These are phyloP conservation scores for Podospora didyma DNA, from an alignment of 495 filamentous ascomycete species.

Conservation along the genomic window DNA sequence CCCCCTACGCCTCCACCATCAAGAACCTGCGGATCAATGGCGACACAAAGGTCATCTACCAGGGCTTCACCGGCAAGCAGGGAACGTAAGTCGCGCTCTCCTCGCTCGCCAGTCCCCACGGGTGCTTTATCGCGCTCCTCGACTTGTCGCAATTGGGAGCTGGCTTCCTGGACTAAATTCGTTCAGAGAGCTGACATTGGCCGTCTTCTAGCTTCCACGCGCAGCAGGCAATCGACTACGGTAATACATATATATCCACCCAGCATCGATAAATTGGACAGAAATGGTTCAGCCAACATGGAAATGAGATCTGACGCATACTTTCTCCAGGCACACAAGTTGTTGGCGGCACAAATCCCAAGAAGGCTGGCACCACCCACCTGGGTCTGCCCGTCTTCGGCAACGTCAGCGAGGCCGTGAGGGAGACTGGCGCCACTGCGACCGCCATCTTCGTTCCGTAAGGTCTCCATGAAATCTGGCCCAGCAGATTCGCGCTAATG, in stretches of 20 bases:
- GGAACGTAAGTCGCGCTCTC: constrained; percentile 72
- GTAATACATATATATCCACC: constrained; percentile 44
- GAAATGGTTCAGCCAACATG: background rate
- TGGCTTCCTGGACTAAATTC: background rate
- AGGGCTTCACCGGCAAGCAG: constrained; percentile 98
- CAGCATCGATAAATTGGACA: background rate
- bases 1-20: constrained; percentile 76
- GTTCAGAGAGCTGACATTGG: constrained; percentile 37
- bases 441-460: constrained; percentile 98
- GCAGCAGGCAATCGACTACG: constrained; percentile 95
- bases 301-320: constrained; percentile 14
- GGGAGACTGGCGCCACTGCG: constrained; percentile 84
- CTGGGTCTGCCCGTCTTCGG: constrained; percentile 91
- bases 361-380: constrained; percentile 90
- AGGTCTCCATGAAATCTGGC: constrained; percentile 19
- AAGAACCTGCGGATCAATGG: constrained; percentile 87
- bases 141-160: constrained; percentile 3
- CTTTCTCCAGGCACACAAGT: constrained; percentile 76
- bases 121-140: constrained; percentile 14
- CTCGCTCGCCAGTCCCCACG: constrained; percentile 3
- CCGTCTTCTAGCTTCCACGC: constrained; percentile 76
- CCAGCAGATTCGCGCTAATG: constrained; percentile 5
- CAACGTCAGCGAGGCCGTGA: constrained; percentile 82
- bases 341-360: constrained; percentile 96
- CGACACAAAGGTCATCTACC: constrained; percentile 91